Percentiles rank a stretch among this genome's conserved stretches.
Evolutionary conservation across 495 filamentous ascomycete species (phyloP).

Genomic region (Gamarada debralockiae): DNA sequence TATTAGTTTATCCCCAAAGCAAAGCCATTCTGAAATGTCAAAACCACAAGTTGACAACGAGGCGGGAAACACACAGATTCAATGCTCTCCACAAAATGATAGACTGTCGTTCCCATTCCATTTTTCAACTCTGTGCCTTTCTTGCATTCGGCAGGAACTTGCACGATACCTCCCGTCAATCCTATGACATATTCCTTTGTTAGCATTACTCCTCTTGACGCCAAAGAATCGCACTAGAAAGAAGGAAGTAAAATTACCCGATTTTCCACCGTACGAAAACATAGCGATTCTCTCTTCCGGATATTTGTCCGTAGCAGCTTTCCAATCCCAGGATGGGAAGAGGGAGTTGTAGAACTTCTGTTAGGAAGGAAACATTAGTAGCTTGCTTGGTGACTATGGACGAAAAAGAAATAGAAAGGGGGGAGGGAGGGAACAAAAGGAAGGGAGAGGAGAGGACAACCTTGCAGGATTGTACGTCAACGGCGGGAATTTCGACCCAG

Average conservation of each 20-base stretch:
- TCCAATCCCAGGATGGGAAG: conserved; percentile 13
- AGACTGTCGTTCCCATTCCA: conserved; percentile 11
- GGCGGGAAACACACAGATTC: conserved; percentile 3
- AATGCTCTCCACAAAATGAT: conserved; percentile 13
- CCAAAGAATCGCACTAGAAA: no score
- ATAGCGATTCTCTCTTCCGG: conserved; percentile 12
- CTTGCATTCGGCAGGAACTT: conserved; percentile 2
- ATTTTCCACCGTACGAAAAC: conserved; percentile 1
- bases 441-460: neutral
- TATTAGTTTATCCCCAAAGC: neutral
- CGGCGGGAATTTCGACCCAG: conserved; percentile 17
- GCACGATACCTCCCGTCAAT: conserved; percentile 11
- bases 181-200: conserved; percentile 1
- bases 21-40: neutral
- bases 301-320: conserved; percentile 8
- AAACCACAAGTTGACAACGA: neutral
- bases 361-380: neutral
- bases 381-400: neutral
- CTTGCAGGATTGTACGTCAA: conserved; percentile 8
- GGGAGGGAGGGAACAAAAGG: neutral
- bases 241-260: neutral
- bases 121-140: neutral
- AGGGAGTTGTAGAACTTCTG: conserved; percentile 14
- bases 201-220: neutral
- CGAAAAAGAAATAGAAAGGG: neutral